Percentiles rank a stretch among this genome's conserved stretches.
These are phyloP conservation scores for Puccinia polysora DNA, from an alignment of 1,284 basidiomycete species.

Conservation along the genomic window DNA sequence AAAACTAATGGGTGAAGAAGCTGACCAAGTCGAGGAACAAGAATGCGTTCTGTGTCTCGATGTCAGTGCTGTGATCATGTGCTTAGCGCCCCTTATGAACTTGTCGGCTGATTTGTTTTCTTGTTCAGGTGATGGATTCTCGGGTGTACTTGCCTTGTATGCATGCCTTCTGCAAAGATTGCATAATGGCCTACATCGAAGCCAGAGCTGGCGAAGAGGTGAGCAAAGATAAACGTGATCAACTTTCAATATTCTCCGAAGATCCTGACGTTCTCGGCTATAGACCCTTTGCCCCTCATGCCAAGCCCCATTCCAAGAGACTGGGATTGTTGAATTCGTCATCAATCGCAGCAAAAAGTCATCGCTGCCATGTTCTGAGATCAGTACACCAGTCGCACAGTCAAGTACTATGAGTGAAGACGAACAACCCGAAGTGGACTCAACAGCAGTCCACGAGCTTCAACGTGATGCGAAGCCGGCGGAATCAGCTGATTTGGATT, in stretches of 20 bases:
- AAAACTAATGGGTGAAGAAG: conserved; percentile 3
- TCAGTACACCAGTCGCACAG: conserved; percentile 5
- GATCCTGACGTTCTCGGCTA: background rate
- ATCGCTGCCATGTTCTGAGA: conserved; percentile 1
- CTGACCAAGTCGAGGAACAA: conserved; percentile 11
- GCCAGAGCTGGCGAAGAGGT: conserved; percentile 37
- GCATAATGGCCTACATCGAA: conserved; percentile 35
- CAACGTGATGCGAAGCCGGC: background rate
- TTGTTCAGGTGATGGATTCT: conserved; percentile 31
- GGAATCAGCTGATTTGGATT: conserved; percentile 1
- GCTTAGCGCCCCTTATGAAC: background rate
- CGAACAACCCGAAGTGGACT: background rate
- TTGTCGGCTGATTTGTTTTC: background rate
- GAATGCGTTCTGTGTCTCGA: conserved; percentile 40
- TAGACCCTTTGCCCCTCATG: conserved; percentile 27
- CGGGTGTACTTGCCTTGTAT: conserved; percentile 37
- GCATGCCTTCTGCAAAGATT: conserved; percentile 38
- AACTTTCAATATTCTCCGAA: background rate
- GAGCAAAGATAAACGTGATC: background rate
- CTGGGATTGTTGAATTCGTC: conserved; percentile 34
- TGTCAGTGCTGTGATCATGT: background rate
- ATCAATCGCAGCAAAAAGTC: conserved; percentile 20
- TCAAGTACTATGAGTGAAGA: conserved; percentile 20
- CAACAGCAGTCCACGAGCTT: background rate
- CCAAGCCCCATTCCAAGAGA: conserved; percentile 12